phyloP scores from a whole-genome alignment of 768 basidiomycete genomes.

The Tricholoma sp. region DNA sequence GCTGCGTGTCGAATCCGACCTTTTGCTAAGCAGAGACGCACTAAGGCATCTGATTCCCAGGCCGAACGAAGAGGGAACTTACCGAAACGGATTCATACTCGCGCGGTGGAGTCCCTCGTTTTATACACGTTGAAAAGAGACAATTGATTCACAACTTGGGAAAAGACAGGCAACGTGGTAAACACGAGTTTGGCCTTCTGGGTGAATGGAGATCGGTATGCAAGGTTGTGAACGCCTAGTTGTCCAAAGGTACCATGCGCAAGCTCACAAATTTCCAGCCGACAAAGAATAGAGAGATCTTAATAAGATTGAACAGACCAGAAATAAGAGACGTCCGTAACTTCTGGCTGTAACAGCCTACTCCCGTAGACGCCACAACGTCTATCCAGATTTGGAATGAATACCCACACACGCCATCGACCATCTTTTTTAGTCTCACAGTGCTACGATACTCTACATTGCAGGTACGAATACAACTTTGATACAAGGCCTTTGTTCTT shows the following conservation, averaged over 20 bases:
- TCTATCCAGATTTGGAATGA: neutral
- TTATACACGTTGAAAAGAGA: conserved; percentile 58
- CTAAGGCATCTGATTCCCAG: conserved; percentile 21
- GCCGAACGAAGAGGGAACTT: conserved; percentile 30
- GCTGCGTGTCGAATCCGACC: conserved; percentile 62
- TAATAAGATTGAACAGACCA: conserved; percentile 2
- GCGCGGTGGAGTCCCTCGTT: conserved; percentile 41
- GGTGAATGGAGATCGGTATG: conserved; percentile 22
- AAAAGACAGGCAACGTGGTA: conserved; percentile 63
- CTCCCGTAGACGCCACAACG: neutral
- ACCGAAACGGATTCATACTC: conserved; percentile 82
- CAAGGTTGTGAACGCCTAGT: conserved; percentile 18
- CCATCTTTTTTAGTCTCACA: too few species aligned
- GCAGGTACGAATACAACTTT: neutral
- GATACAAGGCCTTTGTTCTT: neutral
- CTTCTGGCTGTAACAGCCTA: neutral
- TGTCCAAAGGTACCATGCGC: conserved; percentile 11
- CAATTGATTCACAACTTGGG: conserved; percentile 27
- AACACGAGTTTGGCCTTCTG: conserved; percentile 57
- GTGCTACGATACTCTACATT: neutral
- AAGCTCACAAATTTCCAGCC: conserved; percentile 1
- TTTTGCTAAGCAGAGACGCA: conserved; percentile 51
- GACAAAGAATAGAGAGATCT: neutral
- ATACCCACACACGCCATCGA: neutral
- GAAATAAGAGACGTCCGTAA: neutral